Evolutionary conservation across 164 flowering plant genomes (phyloP), one percentile per base, ranked within the genome.

Genomic region (Chimonanthus salicifolius): DNA sequence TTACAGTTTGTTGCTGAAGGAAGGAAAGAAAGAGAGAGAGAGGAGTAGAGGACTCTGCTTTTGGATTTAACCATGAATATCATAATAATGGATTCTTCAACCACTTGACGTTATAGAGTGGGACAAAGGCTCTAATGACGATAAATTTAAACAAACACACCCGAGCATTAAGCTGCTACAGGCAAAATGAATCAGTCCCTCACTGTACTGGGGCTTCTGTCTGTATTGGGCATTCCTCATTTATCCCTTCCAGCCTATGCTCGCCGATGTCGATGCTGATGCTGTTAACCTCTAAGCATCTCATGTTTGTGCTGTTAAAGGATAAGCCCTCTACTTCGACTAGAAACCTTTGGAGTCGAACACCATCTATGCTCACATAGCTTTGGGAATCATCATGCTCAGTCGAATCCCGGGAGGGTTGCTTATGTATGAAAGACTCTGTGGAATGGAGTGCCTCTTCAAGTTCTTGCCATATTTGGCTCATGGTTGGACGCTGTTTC

Each of bases 401-500:
- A 5, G 6, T 33, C n/a, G 73, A 67, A 47, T 67, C 74, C 21
- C 45, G 70, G 13, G 79, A 75, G 33, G 81, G 80, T 2, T 67
- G 54, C 48, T 74, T 76, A 62, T 51, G 50, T 43, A 71, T 70
- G 73, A 68, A 72, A 54, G 49, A 67, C 15, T 83, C 83, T 2
- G 74, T 81, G 3, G 68, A 54, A 71, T 71, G 33, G 9, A 90
- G 81, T 5, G 87, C 88, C 44, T 80, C 82, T 74, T 88, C 90
- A 9, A 88, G 81, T 71, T 88, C 89, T 76, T 80, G 81, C 84
- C 82, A 82, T 70, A 88, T 89, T 64, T 85, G 83, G 20, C 86
- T 73, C 94, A 90, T 90, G 11, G 91, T 86, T 2, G 94, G 92
- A 8, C 94, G 82, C 4, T 85, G 74, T 76, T 85, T 85, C 0